These are phyloP conservation scores for Vitis cinerea DNA, from an alignment of 164 flowering plant genomes.

Conservation along the genomic window DNA sequence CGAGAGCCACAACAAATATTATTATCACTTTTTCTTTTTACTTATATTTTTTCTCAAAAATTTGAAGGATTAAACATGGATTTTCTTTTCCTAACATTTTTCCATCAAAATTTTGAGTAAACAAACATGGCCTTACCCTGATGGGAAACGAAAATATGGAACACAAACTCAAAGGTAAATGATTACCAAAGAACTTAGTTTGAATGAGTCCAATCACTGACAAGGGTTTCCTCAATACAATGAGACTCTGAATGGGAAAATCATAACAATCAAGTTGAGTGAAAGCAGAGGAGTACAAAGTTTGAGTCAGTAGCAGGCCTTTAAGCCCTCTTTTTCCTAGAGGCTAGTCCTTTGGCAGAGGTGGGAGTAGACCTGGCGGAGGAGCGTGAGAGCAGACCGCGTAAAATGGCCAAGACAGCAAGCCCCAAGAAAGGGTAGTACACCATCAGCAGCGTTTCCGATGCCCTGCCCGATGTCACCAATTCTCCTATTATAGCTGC, in stretches of 20 bases:
- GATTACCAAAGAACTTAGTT: too few species aligned
- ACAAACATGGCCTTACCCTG: too few species aligned
- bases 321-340: slow-evolving; percentile 58
- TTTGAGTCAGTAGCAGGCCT: too few species aligned
- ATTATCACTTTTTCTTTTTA: too few species aligned
- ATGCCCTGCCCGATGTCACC: slow-evolving; percentile 50
- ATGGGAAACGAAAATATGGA: too few species aligned
- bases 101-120: too few species aligned
- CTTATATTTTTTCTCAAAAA: too few species aligned
- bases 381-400: slow-evolving; percentile 47
- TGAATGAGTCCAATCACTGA: slow-evolving; percentile 2
- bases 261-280: too few species aligned
- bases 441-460: slow-evolving; percentile 47
- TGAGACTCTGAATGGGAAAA: slow-evolving; percentile 6
- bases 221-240: slow-evolving; percentile 2
- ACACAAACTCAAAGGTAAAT: too few species aligned
- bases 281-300: not conserved
- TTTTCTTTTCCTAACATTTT: too few species aligned
- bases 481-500: slow-evolving; percentile 55
- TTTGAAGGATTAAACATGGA: too few species aligned
- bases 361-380: slow-evolving; percentile 5
- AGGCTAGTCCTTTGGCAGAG: slow-evolving; percentile 24
- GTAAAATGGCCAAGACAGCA: slow-evolving; percentile 48
- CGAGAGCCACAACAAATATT: too few species aligned
- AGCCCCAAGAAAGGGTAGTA: slow-evolving; percentile 61